These are phyloP conservation scores for Fusarium tuaranense DNA, from an alignment of 2,329 filamentous ascomycete species.

Conservation along the genomic window DNA sequence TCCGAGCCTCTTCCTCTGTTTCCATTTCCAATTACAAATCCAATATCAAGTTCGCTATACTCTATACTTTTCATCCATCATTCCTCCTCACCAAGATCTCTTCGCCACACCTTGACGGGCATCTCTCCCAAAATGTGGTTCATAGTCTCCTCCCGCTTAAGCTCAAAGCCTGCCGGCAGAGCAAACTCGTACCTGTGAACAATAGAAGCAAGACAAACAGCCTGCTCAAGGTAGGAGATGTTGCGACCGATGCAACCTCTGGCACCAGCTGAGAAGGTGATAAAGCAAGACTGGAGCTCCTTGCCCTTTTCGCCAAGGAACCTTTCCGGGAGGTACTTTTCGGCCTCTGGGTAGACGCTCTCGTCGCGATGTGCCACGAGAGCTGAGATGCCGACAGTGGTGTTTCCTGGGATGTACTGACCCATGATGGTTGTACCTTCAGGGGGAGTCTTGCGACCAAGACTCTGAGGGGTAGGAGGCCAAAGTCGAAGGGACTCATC, in stretches of 20 bases:
- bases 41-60: not conserved
- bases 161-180: not conserved
- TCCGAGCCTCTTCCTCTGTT: not conserved
- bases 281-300: not conserved
- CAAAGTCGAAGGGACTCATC: conserved; percentile 6
- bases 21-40: not conserved
- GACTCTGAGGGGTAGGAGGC: not conserved
- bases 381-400: not conserved
- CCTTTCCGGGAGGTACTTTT: not conserved
- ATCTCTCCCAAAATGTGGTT: conserved; percentile 3
- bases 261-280: conserved; percentile 2
- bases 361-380: not conserved
- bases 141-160: not conserved
- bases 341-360: not conserved
- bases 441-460: not conserved
- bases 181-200: conserved; percentile 4
- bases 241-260: not conserved
- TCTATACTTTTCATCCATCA: not conserved
- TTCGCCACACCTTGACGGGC: conserved; percentile 4
- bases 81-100: not conserved
- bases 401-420: not conserved
- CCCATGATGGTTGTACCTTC: conserved; percentile 2
- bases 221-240: conserved; percentile 3
- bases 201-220: not conserved
- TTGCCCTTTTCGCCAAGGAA: conserved; percentile 1